Conservation (phyloP, 371 early-diverging fungal genomes). For the Syncephalastrum sp. region DNA sequence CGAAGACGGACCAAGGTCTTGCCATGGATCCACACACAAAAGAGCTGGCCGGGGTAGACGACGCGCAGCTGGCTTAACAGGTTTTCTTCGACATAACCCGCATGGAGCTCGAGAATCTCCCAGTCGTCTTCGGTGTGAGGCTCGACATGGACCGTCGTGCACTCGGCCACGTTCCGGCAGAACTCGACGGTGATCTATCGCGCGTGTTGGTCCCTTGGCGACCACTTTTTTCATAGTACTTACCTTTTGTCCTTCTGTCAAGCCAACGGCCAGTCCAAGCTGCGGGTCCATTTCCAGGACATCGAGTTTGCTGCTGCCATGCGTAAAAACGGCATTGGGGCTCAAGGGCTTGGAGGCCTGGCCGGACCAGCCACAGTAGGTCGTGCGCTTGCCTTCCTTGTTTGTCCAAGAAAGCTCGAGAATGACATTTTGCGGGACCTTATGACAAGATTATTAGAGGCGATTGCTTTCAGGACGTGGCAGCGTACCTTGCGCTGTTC, state of each 20-base stretch:
- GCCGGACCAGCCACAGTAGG: constrained; percentile 75
- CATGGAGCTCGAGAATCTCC: constrained; percentile 85
- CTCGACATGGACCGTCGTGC: constrained; percentile 71
- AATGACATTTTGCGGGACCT: constrained; percentile 66
- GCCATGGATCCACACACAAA: constrained; percentile 76
- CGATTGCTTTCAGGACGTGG: constrained; percentile 22
- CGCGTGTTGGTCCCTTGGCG: not conserved
- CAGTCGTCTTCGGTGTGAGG: constrained; percentile 83
- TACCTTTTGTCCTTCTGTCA: constrained; percentile 71
- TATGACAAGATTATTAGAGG: constrained; percentile 15
- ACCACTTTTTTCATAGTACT: not conserved
- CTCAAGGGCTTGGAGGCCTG: constrained; percentile 47
- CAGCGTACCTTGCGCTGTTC: constrained; percentile 61
- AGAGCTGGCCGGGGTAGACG: constrained; percentile 61
- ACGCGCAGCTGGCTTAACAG: constrained; percentile 76
- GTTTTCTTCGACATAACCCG: constrained; percentile 78
- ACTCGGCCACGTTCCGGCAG: constrained; percentile 56
- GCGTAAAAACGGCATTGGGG: constrained; percentile 40
- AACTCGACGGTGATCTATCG: constrained; percentile 65
- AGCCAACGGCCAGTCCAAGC: constrained; percentile 63
- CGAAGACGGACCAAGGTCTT: constrained; percentile 57
- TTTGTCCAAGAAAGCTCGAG: constrained; percentile 58
- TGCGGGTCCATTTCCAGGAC: constrained; percentile 75
- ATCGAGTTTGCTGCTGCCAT: constrained; percentile 48
- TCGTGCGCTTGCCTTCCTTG: constrained; percentile 30